Evolutionary conservation across 2,329 filamentous ascomycete genomes (phyloP), one percentile per base, ranked within the genome.

Genomic region (Penicillium sp.): DNA sequence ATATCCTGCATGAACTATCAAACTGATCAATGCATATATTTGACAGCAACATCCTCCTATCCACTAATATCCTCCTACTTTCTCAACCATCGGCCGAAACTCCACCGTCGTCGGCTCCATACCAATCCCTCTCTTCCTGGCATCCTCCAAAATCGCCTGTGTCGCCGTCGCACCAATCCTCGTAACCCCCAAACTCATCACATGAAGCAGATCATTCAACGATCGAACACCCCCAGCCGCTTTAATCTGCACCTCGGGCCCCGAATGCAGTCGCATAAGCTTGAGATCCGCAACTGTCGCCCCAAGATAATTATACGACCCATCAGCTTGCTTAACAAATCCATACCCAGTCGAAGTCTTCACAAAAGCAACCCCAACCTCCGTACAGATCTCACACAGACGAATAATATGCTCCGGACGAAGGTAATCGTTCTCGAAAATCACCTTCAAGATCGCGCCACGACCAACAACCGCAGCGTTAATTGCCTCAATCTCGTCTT

Each of bases 281-380:
- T 76, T 75, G 12, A 86, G 61, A 58, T 83, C 75, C 18, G 63
- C 64, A 7, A 79, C 64, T 0, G 80, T 84, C 0, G 82, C 81
- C 0, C 82, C 83, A 10, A 73, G 71, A 64, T 83, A 84, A 7
- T 71, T 75, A 54, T 84, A 85, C 37, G 70, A 63, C 0, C 81
- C 81, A 52, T 77, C 71, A 0, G 64, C 30, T 63, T 79, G 77
- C 67, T 84, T 85, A 12, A 84, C 80, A 36, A 85, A 84, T 0
- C 82, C 83, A 56, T 84, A 85, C 0, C 83, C 83, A 0, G 82
- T 84, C 1, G 80, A 82, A 0, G 83, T 85, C 71, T 85, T 85
- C 56, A 85, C 76, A 50, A 84, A 86, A 0, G 77, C 82, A 0
- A 85, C 82, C 0, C 67, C 68, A 0, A 81, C 29, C 0, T 71